Base-by-base conservation (phyloP, 179 eudicot species). In the Silene vulgaris region DNA sequence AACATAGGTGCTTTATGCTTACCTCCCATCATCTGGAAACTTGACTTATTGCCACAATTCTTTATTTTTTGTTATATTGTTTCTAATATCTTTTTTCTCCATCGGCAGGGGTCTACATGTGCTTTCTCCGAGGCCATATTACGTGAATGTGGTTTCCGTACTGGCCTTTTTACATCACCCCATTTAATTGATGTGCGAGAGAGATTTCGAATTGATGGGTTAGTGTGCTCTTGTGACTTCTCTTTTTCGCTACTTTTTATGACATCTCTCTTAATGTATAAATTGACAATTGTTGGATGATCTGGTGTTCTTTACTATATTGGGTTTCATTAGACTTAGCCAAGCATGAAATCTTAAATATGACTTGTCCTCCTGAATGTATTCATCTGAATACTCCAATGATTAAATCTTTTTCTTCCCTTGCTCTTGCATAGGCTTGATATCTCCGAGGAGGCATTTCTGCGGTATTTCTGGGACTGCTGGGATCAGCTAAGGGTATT, bases 101-200 rank as follows among this genome's bases (percentile, higher is more conserved):
- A 29, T 9, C 71, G 82, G 54, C 89, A 92, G 97, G 97, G 97
- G 61, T 92, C 97, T 67, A 92, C 97, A 50, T 92, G 97, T 79
- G 82, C 96, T 73, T 90, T 92, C 79, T 85, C 87, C 73, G 97
- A 92, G 84, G 96, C 97, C 76, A 88, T 92, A 77, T 77, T 92
- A 78, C 88, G 92, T 40, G 91, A 92, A 74, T 84, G 93, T 86
- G 97, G 97, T 73, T 88, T 90, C 23, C 86, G 78, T 75, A 92
- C 97, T 81, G 97, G 97, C 78, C 89, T 92, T 69, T 92, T 92
- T 79, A 92, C 90, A 20, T 92, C 97, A 19, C 97, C 97, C 57
- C 97, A 92, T 84, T 81, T 92, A 54, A 90, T 89, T 63, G 97
- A 92, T 67, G 92, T 90, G 84, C 86, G 90, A 83, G 97, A 92